phyloP scores from a whole-genome alignment of 2,329 filamentous ascomycete species.

The Paracorniculantispora psalliotae region DNA sequence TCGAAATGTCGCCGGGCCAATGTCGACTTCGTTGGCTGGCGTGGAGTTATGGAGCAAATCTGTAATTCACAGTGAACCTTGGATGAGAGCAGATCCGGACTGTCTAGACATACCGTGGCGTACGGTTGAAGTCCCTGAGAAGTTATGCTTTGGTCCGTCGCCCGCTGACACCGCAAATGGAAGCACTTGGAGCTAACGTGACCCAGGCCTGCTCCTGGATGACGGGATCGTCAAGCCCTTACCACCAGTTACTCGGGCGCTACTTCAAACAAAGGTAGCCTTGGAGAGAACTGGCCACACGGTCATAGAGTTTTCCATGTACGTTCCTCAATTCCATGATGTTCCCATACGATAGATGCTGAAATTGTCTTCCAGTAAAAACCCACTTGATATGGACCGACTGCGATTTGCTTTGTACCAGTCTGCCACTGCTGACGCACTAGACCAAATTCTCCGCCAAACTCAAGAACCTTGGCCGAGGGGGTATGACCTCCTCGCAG shows the following conservation, averaged over 20 bases:
- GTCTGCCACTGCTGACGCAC: not conserved
- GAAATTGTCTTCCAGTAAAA: not conserved
- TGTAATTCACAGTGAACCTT: not conserved
- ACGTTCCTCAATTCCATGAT: not conserved
- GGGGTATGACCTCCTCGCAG: not conserved
- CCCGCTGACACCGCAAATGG: too few species aligned
- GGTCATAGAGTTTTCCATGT: not conserved
- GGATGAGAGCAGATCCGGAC: not conserved
- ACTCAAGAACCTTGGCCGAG: conserved; percentile 1
- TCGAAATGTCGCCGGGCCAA: not conserved
- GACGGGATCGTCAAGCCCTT: not conserved
- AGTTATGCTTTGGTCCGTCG: not conserved
- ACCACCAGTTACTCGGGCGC: not conserved
- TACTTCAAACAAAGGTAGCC: not conserved
- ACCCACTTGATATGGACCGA: not conserved
- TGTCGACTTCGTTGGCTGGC: not conserved
- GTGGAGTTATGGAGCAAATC: not conserved
- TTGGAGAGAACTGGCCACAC: not conserved
- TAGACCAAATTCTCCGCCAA: not conserved
- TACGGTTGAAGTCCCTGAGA: not conserved
- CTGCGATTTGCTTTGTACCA: not conserved
- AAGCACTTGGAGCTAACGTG: too few species aligned
- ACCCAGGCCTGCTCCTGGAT: not conserved
- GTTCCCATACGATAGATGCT: not conserved
- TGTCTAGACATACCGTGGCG: not conserved